Percentiles rank a stretch among this genome's conserved stretches.
Evolutionary conservation across 352 stramenopile genomes (phyloP).

Genomic region (Aphanomyces stellatus): DNA sequence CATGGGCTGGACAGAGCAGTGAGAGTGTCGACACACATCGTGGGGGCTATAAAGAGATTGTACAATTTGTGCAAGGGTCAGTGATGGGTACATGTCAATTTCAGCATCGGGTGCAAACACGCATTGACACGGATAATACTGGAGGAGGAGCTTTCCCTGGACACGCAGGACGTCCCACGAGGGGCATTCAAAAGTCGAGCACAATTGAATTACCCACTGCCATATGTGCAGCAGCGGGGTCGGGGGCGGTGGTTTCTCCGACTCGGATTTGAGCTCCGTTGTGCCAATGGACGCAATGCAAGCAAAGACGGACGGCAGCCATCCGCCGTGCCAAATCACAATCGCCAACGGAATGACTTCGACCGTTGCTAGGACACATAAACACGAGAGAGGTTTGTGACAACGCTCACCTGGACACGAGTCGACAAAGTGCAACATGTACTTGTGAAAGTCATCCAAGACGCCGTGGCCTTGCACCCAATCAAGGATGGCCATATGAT

Average conservation of each 20-base stretch:
- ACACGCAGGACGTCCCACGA: not conserved
- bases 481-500: slow-evolving; percentile 12
- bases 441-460: slow-evolving; percentile 12
- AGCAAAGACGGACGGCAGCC: not conserved
- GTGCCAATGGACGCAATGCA: slow-evolving; percentile 2
- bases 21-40: not conserved
- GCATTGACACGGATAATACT: slow-evolving; percentile 7
- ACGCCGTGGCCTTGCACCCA: slow-evolving; percentile 1
- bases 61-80: not conserved
- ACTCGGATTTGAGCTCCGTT: not conserved
- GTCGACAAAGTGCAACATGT: slow-evolving; percentile 6
- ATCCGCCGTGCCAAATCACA: slow-evolving; percentile 6
- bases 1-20: not conserved
- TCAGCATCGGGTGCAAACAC: not conserved
- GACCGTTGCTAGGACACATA: not conserved
- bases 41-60: not conserved
- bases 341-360: not conserved
- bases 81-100: not conserved
- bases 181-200: not conserved
- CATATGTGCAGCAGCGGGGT: not conserved
- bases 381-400: not conserved
- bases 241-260: not conserved
- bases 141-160: not conserved
- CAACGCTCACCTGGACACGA: not conserved
- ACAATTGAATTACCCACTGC: not conserved